Evolutionary conservation across 2,329 filamentous ascomycete genomes (phyloP).

Genomic region (Fusarium albosuccineum): DNA sequence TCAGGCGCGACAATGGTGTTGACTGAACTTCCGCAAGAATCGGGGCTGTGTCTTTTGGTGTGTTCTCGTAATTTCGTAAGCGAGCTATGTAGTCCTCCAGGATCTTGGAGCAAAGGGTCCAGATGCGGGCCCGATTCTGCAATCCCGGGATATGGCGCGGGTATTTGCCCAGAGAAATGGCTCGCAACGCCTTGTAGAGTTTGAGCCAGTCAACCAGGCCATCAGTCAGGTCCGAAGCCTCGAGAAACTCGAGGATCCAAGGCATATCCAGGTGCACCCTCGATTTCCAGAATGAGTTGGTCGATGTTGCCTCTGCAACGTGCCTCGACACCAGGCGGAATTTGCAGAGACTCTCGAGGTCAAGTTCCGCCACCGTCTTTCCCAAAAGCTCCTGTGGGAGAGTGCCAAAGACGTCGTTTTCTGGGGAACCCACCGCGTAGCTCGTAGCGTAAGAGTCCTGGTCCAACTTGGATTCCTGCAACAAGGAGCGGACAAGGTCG

Average conservation of each 20-base stretch:
- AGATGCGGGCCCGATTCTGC: slow-evolving; percentile 1
- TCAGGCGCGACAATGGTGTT: not conserved
- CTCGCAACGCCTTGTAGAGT: not conserved
- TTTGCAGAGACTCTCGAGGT: not conserved
- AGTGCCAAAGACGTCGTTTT: not conserved
- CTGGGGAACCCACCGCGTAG: too few species aligned
- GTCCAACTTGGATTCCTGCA: not conserved
- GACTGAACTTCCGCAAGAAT: not conserved
- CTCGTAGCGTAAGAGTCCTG: not conserved
- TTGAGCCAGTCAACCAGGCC: not conserved
- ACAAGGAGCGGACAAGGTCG: not conserved
- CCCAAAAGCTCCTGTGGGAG: not conserved
- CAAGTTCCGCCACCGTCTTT: not conserved
- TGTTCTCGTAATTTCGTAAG: not conserved
- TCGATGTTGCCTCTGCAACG: not conserved
- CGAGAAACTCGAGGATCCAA: not conserved
- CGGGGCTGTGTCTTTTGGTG: too few species aligned
- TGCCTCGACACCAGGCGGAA: not conserved
- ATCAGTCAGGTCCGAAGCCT: not conserved
- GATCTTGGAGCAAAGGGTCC: not conserved
- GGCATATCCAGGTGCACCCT: not conserved
- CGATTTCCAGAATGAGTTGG: slow-evolving; percentile 2
- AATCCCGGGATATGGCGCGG: not conserved
- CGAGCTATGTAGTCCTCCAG: not conserved
- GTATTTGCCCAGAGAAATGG: not conserved